Evolutionary conservation across 2,329 filamentous ascomycete genomes (phyloP).

Genomic region (Stachybotrys chartarum): DNA sequence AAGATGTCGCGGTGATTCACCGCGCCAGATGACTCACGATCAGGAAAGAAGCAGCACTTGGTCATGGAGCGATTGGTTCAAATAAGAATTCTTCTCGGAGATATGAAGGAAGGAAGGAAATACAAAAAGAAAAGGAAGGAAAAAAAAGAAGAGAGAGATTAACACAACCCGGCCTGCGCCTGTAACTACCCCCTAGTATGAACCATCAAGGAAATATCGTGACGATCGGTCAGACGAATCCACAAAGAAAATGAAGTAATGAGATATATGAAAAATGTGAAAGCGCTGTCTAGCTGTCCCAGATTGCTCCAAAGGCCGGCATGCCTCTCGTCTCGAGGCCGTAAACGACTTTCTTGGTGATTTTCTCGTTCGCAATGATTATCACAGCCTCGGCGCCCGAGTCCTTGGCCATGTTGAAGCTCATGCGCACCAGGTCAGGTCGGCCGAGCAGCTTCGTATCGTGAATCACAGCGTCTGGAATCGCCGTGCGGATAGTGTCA

Average conservation of each 20-base stretch:
- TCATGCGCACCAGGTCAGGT: slow-evolving; percentile 45
- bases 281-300: slow-evolving; percentile 38
- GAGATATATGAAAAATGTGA: not conserved
- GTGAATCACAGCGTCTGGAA: slow-evolving; percentile 58
- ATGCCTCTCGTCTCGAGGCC: slow-evolving; percentile 59
- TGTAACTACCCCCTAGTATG: not conserved
- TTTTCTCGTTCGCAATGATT: slow-evolving; percentile 62
- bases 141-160: not conserved
- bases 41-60: too few species aligned
- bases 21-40: too few species aligned
- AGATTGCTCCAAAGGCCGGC: slow-evolving; percentile 66
- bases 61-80: too few species aligned
- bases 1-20: too few species aligned
- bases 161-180: too few species aligned
- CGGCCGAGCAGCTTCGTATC: slow-evolving; percentile 56
- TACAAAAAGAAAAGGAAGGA: not conserved
- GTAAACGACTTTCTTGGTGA: slow-evolving; percentile 63
- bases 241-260: not conserved
- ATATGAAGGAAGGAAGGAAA: not conserved
- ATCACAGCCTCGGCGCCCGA: slow-evolving; percentile 63
- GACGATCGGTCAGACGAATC: not conserved
- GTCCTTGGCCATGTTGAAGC: slow-evolving; percentile 46
- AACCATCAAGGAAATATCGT: not conserved
- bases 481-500: slow-evolving; percentile 45
- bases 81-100: not conserved